Base-by-base conservation (phyloP, 768 basidiomycete genomes). In the Podaxis sp. region DNA sequence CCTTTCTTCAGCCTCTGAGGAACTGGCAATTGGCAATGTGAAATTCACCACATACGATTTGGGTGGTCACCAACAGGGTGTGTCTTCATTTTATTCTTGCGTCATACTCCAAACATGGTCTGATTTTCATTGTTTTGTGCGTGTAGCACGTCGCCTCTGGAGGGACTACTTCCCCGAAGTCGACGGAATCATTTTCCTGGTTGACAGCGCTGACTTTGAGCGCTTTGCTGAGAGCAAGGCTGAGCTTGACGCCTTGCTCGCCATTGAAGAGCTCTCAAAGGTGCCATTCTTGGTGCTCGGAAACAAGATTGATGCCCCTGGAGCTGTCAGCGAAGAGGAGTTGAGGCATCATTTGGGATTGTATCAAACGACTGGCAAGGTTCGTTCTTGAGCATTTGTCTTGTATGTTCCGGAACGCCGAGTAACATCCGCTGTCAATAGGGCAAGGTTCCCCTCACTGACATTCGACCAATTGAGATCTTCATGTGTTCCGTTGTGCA, bases 401-500 rank as follows among this genome's bases (percentile, higher is more conserved):
- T 29, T 27, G 5, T 57, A 13, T 54, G 9, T 29, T 47, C 12
- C 37, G 13, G n/a, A 36, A 38, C 41, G 27, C 55, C 65, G 51
- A 61, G 40, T 8, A 53, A 60, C 46, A 33, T 57, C 15, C 43
- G 15, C 38, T 13, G 22, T 33, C 25, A 43, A 37, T 67, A 97
- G 96, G 97, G 97, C 74, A 98, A 98, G 76, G 93, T 97, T 41
- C 96, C 95, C 64, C 85, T 99, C 72, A 91, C 82, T 68, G 96
- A 98, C 75, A 98, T 98, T 68, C 87, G 97, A 64, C 97, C 97
- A 17, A 98, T 99, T 75, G 97, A 99, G 74, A 85, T 98, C 68
- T 99, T 98, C 87, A 99, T 99, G 97, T 98, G 96, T 81, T 98
- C 97, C 13, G 97, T 99, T 61, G 97, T 99, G 60, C 94, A 96